phyloP scores from a whole-genome alignment of 352 stramenopile genomes.

The Plasmopara viticola region DNA sequence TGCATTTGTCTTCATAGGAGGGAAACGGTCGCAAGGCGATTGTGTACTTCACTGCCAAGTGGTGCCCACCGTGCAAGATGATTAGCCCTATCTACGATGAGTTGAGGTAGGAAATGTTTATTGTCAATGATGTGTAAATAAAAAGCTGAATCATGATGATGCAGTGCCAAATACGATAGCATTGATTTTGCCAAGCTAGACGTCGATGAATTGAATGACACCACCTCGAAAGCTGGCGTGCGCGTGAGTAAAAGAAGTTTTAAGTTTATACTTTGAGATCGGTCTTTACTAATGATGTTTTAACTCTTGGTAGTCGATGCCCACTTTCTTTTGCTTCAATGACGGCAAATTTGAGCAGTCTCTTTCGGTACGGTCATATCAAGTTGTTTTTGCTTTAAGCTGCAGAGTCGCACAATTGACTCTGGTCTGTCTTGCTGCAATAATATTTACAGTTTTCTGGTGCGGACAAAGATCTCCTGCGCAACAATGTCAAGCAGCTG shows the following conservation, averaged over 20 bases:
- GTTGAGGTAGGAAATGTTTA: conserved; percentile 44
- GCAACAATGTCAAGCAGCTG: conserved; percentile 66
- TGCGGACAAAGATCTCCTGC: conserved; percentile 68
- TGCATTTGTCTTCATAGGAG: conserved; percentile 24
- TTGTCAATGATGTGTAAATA: neutral
- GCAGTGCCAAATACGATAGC: conserved; percentile 46
- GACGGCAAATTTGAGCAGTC: conserved; percentile 70
- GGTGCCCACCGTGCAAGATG: conserved; percentile 89
- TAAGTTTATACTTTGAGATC: neutral
- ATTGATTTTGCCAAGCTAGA: conserved; percentile 86
- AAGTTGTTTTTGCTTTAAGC: neutral
- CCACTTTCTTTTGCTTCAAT: conserved; percentile 83
- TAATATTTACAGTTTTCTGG: conserved; percentile 57
- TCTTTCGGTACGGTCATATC: conserved; percentile 46
- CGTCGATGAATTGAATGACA: conserved; percentile 78
- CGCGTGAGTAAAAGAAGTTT: conserved; percentile 43
- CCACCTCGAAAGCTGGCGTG: conserved; percentile 69
- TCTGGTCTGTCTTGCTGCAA: conserved; percentile 1
- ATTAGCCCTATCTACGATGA: conserved; percentile 85
- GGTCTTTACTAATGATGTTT: neutral
- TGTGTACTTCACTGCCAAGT: conserved; percentile 88
- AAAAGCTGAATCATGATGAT: neutral
- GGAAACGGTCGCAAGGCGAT: conserved; percentile 64
- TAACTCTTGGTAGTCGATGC: conserved; percentile 60
- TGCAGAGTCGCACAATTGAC: conserved; percentile 2